Evolutionary conservation across 2,329 filamentous ascomycete species (phyloP).

Genomic region (Akanthomyces uredinophilus): DNA sequence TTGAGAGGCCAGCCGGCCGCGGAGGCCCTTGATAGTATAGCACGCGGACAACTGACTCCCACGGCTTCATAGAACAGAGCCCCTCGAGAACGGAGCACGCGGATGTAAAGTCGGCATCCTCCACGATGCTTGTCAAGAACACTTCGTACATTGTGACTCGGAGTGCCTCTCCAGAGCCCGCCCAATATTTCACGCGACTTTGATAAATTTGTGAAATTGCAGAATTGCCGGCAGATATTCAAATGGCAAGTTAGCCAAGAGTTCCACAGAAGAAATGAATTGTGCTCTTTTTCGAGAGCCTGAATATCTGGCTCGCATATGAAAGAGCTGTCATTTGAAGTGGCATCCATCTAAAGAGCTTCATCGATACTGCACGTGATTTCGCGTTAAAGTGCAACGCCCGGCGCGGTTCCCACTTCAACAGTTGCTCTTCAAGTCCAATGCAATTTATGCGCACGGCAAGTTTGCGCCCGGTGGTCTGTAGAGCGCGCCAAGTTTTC

Average conservation of each 20-base stretch:
- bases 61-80: constrained; percentile 51
- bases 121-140: constrained; percentile 51
- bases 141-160: constrained; percentile 49
- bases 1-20: constrained; percentile 41
- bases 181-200: not conserved
- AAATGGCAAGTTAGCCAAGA: not conserved
- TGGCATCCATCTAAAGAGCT: not conserved
- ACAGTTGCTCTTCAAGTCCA: not conserved
- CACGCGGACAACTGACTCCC: constrained; percentile 44
- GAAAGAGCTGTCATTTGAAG: not conserved
- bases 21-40: constrained; percentile 49
- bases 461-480: not conserved
- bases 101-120: constrained; percentile 43
- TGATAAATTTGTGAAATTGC: not conserved
- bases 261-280: not conserved
- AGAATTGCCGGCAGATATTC: no score
- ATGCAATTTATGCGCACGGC: not conserved
- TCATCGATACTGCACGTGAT: constrained; percentile 6
- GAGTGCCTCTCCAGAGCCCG: not conserved
- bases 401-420: constrained; percentile 10
- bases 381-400: constrained; percentile 6
- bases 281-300: not conserved
- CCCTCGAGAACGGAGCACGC: constrained; percentile 52
- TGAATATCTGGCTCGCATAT: not conserved
- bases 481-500: not conserved